Conservation (phyloP, 2,329 filamentous ascomycete genomes). For the Xylariaceae sp. region DNA sequence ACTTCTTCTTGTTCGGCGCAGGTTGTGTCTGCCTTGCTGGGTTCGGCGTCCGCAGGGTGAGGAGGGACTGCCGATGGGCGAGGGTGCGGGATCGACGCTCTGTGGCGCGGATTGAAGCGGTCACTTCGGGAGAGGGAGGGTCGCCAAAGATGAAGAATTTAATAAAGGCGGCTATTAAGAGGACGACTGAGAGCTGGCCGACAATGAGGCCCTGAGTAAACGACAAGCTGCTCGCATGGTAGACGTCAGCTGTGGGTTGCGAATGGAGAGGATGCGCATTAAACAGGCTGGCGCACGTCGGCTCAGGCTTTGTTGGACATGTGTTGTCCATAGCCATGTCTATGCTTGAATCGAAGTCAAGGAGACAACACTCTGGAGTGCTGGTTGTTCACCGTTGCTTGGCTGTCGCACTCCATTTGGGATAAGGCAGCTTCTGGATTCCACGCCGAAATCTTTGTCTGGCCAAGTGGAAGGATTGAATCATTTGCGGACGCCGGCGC, state of each 20-base stretch:
- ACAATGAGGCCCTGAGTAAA: conserved; percentile 93
- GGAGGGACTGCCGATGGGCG: conserved; percentile 70
- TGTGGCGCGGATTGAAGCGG: conserved; percentile 69
- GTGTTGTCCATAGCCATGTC: conserved; percentile 31
- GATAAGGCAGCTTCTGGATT: not conserved
- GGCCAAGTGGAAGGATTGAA: not conserved
- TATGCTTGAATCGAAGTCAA: not conserved
- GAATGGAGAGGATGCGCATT: conserved; percentile 6
- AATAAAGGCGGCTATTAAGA: conserved; percentile 91
- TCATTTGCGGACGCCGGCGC: not conserved
- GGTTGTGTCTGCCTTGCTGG: conserved; percentile 36
- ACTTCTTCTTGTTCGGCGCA: conserved; percentile 60
- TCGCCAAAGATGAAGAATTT: conserved; percentile 99
- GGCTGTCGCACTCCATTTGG: conserved; percentile 6
- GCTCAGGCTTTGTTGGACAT: conserved; percentile 35
- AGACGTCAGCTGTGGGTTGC: conserved; percentile 20
- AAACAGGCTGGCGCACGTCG: conserved; percentile 28
- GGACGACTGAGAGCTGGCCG: conserved; percentile 86
- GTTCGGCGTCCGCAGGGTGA: conserved; percentile 53
- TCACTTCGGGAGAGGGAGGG: conserved; percentile 75
- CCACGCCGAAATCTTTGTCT: not conserved
- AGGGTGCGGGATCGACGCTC: conserved; percentile 70
- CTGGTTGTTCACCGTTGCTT: conserved; percentile 3
- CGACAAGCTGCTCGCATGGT: conserved; percentile 56
- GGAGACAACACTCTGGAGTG: conserved; percentile 8